Evolutionary conservation across 1,284 basidiomycete genomes (phyloP).

Genomic region (Leccinum angustisporum): DNA sequence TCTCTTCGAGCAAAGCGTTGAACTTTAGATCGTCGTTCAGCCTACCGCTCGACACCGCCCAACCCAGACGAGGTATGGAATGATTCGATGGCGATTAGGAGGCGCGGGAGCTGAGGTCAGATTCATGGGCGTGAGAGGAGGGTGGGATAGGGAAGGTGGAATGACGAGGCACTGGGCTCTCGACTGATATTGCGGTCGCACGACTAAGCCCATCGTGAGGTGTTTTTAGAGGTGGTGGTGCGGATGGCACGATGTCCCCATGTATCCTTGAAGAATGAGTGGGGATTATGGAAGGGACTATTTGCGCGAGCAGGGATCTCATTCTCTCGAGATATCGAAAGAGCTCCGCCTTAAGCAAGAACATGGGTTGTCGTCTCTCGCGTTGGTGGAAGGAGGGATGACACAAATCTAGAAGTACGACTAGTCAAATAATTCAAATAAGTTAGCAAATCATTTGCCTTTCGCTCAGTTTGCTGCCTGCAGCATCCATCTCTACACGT

Average conservation of each 20-base stretch:
- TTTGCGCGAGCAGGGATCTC: not conserved
- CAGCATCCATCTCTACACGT: conserved; percentile 70
- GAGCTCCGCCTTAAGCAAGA: conserved; percentile 62
- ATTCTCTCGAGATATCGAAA: conserved; percentile 26
- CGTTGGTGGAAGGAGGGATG: conserved; percentile 71
- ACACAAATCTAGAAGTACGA: conserved; percentile 56
- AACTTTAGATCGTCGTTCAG: conserved; percentile 52
- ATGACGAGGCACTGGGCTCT: conserved; percentile 12
- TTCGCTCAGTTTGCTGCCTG: conserved; percentile 49
- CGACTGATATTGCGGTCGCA: conserved; percentile 20
- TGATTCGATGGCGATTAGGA: conserved; percentile 14
- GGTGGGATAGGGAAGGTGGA: conserved; percentile 24
- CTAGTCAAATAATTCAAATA: not conserved
- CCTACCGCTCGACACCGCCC: conserved; percentile 15
- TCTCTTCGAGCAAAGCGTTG: conserved; percentile 65
- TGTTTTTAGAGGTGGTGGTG: not conserved
- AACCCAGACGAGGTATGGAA: not conserved
- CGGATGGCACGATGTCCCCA: not conserved
- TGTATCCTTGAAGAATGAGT: conserved; percentile 1
- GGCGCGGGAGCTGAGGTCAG: conserved; percentile 16
- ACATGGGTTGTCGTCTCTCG: conserved; percentile 67
- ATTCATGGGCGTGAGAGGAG: conserved; percentile 22
- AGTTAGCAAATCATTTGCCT: conserved; percentile 14
- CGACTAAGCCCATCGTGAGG: conserved; percentile 7
- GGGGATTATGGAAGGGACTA: conserved; percentile 5